phyloP scores from a whole-genome alignment of 192 early-diverging fungal genomes.

The Coemansia sp. region DNA sequence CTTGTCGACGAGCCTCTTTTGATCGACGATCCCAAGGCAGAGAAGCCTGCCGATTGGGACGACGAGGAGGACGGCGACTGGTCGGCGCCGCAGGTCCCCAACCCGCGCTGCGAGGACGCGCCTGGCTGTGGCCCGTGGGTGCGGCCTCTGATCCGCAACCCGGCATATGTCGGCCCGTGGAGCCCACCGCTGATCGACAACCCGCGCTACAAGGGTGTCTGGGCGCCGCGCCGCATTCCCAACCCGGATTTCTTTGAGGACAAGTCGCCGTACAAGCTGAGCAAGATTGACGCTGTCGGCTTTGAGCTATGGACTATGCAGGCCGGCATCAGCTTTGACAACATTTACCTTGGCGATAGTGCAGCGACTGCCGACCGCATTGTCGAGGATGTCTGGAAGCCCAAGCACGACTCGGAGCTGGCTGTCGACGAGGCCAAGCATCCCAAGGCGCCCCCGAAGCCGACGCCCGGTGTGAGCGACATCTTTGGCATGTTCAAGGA shows the following conservation, averaged over 20 bases:
- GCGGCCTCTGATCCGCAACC: constrained; percentile 77
- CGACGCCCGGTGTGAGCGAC: constrained; percentile 7
- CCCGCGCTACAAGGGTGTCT: constrained; percentile 88
- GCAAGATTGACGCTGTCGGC: constrained; percentile 75
- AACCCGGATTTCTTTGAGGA: constrained; percentile 89
- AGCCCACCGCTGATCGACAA: constrained; percentile 79
- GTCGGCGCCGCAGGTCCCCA: constrained; percentile 69
- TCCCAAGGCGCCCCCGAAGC: constrained; percentile 21
- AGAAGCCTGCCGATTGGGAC: constrained; percentile 89
- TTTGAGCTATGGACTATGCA: constrained; percentile 97
- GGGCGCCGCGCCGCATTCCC: constrained; percentile 78
- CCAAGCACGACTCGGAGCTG: constrained; percentile 70
- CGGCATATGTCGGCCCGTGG: constrained; percentile 90
- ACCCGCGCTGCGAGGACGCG: constrained; percentile 74
- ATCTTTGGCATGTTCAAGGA: constrained; percentile 22
- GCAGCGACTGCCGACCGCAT: constrained; percentile 64
- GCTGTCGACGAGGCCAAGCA: constrained; percentile 25
- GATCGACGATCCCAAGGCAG: constrained; percentile 73
- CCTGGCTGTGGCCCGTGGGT: constrained; percentile 79
- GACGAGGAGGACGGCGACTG: constrained; percentile 94
- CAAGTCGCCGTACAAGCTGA: constrained; percentile 68
- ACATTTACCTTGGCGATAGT: constrained; percentile 82
- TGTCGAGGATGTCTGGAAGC: constrained; percentile 71
- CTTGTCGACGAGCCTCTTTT: constrained; percentile 71
- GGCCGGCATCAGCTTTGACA: constrained; percentile 82